A percentile compares a stretch with the other conserved stretches of the same genome.
Conservation (phyloP, 2,329 filamentous ascomycete genomes). For the Aspergillus ustus region DNA sequence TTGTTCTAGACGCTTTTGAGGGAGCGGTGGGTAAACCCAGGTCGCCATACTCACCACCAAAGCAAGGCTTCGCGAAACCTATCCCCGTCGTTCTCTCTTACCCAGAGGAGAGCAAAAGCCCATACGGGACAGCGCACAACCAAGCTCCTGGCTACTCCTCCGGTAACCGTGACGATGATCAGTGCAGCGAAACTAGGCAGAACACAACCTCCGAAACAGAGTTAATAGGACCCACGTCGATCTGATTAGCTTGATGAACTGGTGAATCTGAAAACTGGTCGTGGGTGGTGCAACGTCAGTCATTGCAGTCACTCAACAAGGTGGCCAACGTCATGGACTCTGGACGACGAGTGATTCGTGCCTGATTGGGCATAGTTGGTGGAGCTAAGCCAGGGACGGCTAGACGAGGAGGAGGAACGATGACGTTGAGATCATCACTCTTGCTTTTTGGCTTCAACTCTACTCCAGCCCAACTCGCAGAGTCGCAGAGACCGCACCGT, state of each 20-base stretch:
- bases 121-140: background rate
- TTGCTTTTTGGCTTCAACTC: constrained; percentile 10
- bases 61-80: constrained; percentile 1
- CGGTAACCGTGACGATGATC: constrained; percentile 9
- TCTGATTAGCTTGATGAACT: constrained; percentile 13
- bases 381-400: constrained; percentile 28
- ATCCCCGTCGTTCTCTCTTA: background rate
- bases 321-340: constrained; percentile 39
- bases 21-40: constrained; percentile 63
- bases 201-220: constrained; percentile 24
- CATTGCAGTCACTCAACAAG: constrained; percentile 14
- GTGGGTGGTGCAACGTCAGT: constrained; percentile 37
- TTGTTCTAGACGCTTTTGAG: constrained; percentile 53
- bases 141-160: background rate
- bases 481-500: background rate
- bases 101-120: background rate
- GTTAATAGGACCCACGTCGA: constrained; percentile 28
- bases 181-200: constrained; percentile 9
- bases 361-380: constrained; percentile 25
- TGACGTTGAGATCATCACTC: constrained; percentile 39
- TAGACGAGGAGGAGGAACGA: constrained; percentile 32
- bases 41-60: constrained; percentile 57
- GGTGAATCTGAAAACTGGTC: constrained; percentile 15
- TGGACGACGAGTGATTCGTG: constrained; percentile 23
- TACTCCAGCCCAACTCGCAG: background rate